Evolutionary conservation across 805 yeast species (phyloP).

Genomic region (Candida takata): DNA sequence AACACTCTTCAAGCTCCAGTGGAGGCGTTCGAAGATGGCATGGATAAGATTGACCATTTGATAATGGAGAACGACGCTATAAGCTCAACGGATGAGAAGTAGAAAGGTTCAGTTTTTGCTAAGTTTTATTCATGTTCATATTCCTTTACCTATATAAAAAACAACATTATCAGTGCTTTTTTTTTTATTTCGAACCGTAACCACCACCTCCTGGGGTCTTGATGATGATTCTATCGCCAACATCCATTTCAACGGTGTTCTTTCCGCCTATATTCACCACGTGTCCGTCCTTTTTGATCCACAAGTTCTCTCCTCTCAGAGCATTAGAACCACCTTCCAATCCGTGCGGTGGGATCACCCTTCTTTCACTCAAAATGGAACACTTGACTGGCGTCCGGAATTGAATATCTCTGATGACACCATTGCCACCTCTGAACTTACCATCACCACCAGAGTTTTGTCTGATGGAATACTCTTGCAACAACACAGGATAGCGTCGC

Average conservation of each 20-base stretch:
- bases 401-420: conserved; percentile 79
- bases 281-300: conserved; percentile 34
- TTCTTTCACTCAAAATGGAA: conserved; percentile 79
- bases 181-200: conserved; percentile 36
- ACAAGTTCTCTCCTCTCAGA: conserved; percentile 56
- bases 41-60: conserved; percentile 3
- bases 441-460: conserved; percentile 78
- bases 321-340: conserved; percentile 78
- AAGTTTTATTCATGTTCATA: no score
- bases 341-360: conserved; percentile 83
- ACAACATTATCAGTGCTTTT: no score
- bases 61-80: neutral
- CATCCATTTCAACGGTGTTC: conserved; percentile 45
- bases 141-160: no score
- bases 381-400: conserved; percentile 66
- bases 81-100: conserved; percentile 2
- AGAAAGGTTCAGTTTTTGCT: neutral
- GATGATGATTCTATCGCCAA: conserved; percentile 64
- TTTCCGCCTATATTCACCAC: conserved; percentile 62
- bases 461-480: conserved; percentile 67
- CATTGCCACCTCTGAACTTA: conserved; percentile 69
- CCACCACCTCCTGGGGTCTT: conserved; percentile 88
- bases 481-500: conserved; percentile 76
- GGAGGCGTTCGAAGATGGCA: neutral
- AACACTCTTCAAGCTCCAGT: conserved; percentile 2